These are phyloP conservation scores for Cladophialophora immunda DNA, from an alignment of 2,329 filamentous ascomycete species.

Conservation along the genomic window DNA sequence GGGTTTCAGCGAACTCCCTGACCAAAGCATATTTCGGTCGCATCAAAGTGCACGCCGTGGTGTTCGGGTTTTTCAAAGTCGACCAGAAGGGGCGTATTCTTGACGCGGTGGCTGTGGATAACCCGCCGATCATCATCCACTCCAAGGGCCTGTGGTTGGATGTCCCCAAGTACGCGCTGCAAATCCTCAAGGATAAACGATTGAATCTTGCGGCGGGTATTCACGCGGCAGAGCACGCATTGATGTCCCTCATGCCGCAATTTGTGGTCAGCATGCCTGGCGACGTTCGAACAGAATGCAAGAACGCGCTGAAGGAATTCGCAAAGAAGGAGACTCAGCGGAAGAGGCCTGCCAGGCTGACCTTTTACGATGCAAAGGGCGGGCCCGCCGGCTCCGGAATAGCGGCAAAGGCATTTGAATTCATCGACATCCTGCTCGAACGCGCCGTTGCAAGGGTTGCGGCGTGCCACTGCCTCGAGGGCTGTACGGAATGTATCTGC, in stretches of 20 bases:
- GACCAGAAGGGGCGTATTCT: constrained; percentile 84
- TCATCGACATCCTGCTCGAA: constrained; percentile 78
- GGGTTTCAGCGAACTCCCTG: constrained; percentile 66
- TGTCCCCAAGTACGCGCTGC: constrained; percentile 78
- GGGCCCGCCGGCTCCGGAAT: constrained; percentile 85
- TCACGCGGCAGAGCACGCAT: constrained; percentile 91
- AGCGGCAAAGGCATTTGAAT: constrained; percentile 92
- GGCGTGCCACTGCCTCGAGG: constrained; percentile 77
- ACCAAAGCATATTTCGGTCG: constrained; percentile 83
- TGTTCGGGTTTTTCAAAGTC: constrained; percentile 98
- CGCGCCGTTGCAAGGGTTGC: constrained; percentile 81
- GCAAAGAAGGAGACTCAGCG: constrained; percentile 65
- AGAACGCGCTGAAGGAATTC: constrained; percentile 87
- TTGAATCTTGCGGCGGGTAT: constrained; percentile 89
- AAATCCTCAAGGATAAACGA: constrained; percentile 75
- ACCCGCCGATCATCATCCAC: constrained; percentile 84
- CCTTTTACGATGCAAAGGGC: constrained; percentile 95
- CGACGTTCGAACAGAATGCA: constrained; percentile 94
- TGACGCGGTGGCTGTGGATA: constrained; percentile 91
- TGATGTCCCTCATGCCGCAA: constrained; percentile 86
- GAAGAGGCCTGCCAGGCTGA: constrained; percentile 86
- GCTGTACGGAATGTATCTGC: constrained; percentile 90
- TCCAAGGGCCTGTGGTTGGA: constrained; percentile 97
- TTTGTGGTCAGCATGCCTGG: constrained; percentile 90
- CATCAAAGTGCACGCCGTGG: constrained; percentile 85